A percentile compares a stretch with the other conserved stretches of the same genome.
Conservation (phyloP, 2,329 filamentous ascomycete genomes). For the Rhytidhysteron rufulum region DNA sequence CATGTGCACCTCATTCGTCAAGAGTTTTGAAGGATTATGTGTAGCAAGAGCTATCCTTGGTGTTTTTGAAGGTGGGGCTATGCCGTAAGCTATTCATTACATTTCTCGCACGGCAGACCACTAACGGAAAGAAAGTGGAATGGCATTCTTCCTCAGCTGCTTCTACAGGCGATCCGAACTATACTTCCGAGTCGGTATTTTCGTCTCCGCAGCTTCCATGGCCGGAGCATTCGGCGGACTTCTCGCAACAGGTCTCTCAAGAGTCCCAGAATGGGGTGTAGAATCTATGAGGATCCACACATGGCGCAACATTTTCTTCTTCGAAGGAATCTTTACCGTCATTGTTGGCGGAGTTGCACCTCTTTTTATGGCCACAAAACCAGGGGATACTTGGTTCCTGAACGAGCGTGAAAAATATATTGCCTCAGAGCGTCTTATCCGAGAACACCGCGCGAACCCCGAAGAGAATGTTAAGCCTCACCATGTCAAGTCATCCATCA, state of each 20-base stretch:
- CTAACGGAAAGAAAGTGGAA: no score
- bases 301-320: slow-evolving; percentile 55
- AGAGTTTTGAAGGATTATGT: slow-evolving; percentile 45
- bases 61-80: slow-evolving; percentile 55
- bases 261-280: slow-evolving; percentile 52
- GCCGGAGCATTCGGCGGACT: slow-evolving; percentile 58
- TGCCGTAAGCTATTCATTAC: slow-evolving; percentile 39
- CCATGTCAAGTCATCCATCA: slow-evolving; percentile 51
- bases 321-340: slow-evolving; percentile 56
- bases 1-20: slow-evolving; percentile 53
- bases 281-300: slow-evolving; percentile 43
- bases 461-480: slow-evolving; percentile 46
- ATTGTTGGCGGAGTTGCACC: slow-evolving; percentile 47
- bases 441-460: slow-evolving; percentile 46
- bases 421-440: slow-evolving; percentile 48
- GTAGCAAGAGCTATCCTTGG: slow-evolving; percentile 50
- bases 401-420: slow-evolving; percentile 53
- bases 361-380: slow-evolving; percentile 50
- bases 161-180: slow-evolving; percentile 58
- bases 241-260: slow-evolving; percentile 46
- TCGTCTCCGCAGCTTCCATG: slow-evolving; percentile 52
- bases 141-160: slow-evolving; percentile 54
- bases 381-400: slow-evolving; percentile 48
- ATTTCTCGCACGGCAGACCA: no score
- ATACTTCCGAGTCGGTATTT: slow-evolving; percentile 54